Base-by-base conservation (phyloP, 305 asterid species). In the Ajuga reptans region DNA sequence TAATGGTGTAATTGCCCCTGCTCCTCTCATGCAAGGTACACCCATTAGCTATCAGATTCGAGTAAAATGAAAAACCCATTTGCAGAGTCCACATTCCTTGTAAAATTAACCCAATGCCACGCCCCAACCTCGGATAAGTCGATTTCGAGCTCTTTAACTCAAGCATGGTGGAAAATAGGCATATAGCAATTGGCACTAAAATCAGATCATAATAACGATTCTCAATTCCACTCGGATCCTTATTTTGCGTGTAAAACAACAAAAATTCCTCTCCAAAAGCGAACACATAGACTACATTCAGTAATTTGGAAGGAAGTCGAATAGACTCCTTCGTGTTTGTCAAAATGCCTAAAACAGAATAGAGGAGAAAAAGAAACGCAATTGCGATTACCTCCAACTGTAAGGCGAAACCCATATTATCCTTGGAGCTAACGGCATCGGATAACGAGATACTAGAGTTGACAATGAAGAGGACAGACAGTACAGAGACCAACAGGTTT, bases 41-140 rank as follows among this genome's bases (percentile, higher is more conserved):
- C 11, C 98, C 98, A 17, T 79, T 75, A 0, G 86, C 77, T 16
- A 87, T 86, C 78, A 83, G 55, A 37, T 83, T 90, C 14, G 97
- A 80, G 89, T 80, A 86, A 72, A 92, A 86, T 4, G 98, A 86
- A 68, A 90, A 84, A 4, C 98, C 98, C 97, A 92, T 92, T 65
- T 92, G 98, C 69, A 92, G 75, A 71, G 80, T 80, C 98, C 98
- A 92, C 86, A 83, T 76, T 10, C 98, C 98, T 77, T 92, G 95
- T 16, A 84, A 69, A 57, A 84, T 76, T 60, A 92, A 67, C 66
- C 97, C 98, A 52, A 92, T 47, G 6, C 93, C 95, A 21, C 96
- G 91, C 11, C 90, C 92, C 51, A 92, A 69, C 71, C 78, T 79
- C 0, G 96, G 83, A 39, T 84, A 81, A 68, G 49, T 79, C 14